A percentile compares a stretch with the other conserved stretches of the same genome.
These are phyloP conservation scores for Dissophora globulifera DNA, from an alignment of 192 early-diverging fungal genomes.

Conservation along the genomic window DNA sequence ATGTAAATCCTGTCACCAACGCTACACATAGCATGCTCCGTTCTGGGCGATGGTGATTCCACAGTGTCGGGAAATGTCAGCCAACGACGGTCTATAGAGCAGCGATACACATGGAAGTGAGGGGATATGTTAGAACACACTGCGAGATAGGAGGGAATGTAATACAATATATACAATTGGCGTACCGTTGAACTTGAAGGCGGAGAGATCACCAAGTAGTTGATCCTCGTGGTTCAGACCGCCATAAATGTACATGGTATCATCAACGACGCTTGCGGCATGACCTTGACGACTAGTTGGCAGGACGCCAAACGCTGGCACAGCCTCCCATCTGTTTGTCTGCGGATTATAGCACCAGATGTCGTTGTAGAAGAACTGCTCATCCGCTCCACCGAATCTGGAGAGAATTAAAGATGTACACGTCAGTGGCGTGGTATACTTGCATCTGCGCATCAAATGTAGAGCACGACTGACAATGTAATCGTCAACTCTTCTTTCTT, in stretches of 20 bases:
- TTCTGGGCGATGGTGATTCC: conserved; percentile 58
- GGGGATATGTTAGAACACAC: neutral
- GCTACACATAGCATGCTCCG: conserved; percentile 56
- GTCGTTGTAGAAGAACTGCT: conserved; percentile 63
- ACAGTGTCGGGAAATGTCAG: conserved; percentile 67
- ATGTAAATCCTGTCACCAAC: conserved; percentile 61
- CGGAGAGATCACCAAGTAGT: conserved; percentile 61
- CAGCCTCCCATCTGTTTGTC: conserved; percentile 56
- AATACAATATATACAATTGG: neutral
- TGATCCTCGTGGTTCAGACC: conserved; percentile 57
- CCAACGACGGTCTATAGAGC: conserved; percentile 59
- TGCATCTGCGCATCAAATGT: no score
- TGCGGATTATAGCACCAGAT: conserved; percentile 65
- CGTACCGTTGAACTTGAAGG: conserved; percentile 62
- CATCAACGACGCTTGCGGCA: conserved; percentile 56
- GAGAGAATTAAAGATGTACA: no score
- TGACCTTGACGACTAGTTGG: conserved; percentile 59
- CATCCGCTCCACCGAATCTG: conserved; percentile 68
- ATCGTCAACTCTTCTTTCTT: no score
- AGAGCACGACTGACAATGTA: no score
- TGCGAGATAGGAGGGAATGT: neutral
- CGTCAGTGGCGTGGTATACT: no score
- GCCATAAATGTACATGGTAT: conserved; percentile 67
- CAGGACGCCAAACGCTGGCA: conserved; percentile 59
- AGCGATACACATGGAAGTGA: neutral